A percentile compares a stretch with the other conserved stretches of the same genome.
phyloP scores from a whole-genome alignment of 2,329 filamentous ascomycete genomes.

The Xylaria digitata region DNA sequence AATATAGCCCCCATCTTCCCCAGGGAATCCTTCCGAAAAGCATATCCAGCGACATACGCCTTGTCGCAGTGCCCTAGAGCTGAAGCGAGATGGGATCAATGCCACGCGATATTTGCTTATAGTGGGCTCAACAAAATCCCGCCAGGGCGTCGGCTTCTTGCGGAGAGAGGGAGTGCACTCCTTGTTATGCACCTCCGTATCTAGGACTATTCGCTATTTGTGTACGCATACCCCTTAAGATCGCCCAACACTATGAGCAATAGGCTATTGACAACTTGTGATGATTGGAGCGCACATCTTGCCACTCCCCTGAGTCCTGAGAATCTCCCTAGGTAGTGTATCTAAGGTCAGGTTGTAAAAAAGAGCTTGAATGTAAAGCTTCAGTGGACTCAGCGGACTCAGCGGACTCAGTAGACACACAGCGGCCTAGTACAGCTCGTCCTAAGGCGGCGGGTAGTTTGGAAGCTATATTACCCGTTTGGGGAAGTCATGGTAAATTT shows the following conservation, averaged over 20 bases:
- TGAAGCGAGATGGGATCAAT: slow-evolving; percentile 30
- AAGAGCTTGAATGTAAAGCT: not conserved
- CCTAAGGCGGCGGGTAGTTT: slow-evolving; percentile 41
- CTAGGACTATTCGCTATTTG: slow-evolving; percentile 22
- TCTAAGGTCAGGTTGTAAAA: too few species aligned
- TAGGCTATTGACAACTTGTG: slow-evolving; percentile 28
- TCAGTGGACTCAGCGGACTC: not conserved
- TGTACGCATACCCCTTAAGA: not conserved
- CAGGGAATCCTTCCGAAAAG: slow-evolving; percentile 38
- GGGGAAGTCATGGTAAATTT: slow-evolving; percentile 36
- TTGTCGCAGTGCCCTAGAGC: slow-evolving; percentile 16
- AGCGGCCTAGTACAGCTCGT: slow-evolving; percentile 3
- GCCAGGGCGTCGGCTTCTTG: slow-evolving; percentile 17
- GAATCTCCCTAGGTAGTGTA: not conserved
- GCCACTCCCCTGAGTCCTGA: slow-evolving; percentile 1
- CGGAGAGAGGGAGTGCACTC: slow-evolving; percentile 12
- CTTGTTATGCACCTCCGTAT: slow-evolving; percentile 5
- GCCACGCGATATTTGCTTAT: slow-evolving; percentile 42
- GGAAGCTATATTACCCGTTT: slow-evolving; percentile 39
- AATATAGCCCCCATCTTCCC: slow-evolving; percentile 42
- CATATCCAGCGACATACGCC: slow-evolving; percentile 24
- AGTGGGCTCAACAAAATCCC: slow-evolving; percentile 25
- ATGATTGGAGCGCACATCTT: not conserved
- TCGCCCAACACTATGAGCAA: slow-evolving; percentile 7
- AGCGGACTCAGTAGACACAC: slow-evolving; percentile 16